Base-by-base conservation (phyloP, 1,284 basidiomycete genomes). In the Ustilago cynodontis region DNA sequence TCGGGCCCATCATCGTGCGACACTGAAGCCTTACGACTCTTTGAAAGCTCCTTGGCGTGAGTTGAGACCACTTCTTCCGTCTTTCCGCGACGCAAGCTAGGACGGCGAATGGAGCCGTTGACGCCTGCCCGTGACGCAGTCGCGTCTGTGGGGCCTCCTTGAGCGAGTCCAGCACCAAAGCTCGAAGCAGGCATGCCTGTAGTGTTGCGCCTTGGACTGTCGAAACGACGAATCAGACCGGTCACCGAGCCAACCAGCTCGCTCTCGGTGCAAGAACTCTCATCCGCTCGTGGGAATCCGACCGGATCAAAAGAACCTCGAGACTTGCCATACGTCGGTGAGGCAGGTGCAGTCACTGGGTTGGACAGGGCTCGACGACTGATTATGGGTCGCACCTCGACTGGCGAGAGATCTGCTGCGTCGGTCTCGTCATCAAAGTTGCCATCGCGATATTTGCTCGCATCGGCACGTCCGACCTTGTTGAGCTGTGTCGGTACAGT, bases 81-180 rank as follows among this genome's bases (percentile, higher is more conserved):
- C 62, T 74, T 78, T 93, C 93, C 11, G 90, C 91, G 85, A 93
- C 94, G 13, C 93, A 94, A 45, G 92, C 90, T 68, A 1, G 78
- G 78, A 6, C 78, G 59, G 4, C 78, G 74, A 3, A 35, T 33
- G 9, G 69, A 58, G 41, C 58, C 62, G 29, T 55, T 61, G 54
- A 41, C 47, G 2, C 55, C 59, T 8, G 37, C 52, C 7, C 62
- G 57, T 28, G 51, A 29, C 5, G 51, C 47, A 20, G 35, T 35
- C 2, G 56, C 4, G 3, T 61, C 63, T 2, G 47, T 35, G 1
- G 49, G 51, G 16, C 53, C 43, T 2, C 39, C 18, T 10, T 41
- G 22, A 11, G 26, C 43, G 14, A 45, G n/a, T 31, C 55, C 66
- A 4, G 51, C 39, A 18, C 56, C 63, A 5, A 52, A 20, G 10